These are phyloP conservation scores for Hymenoscyphus repandus DNA, from an alignment of 2,329 filamentous ascomycete species.

Conservation along the genomic window DNA sequence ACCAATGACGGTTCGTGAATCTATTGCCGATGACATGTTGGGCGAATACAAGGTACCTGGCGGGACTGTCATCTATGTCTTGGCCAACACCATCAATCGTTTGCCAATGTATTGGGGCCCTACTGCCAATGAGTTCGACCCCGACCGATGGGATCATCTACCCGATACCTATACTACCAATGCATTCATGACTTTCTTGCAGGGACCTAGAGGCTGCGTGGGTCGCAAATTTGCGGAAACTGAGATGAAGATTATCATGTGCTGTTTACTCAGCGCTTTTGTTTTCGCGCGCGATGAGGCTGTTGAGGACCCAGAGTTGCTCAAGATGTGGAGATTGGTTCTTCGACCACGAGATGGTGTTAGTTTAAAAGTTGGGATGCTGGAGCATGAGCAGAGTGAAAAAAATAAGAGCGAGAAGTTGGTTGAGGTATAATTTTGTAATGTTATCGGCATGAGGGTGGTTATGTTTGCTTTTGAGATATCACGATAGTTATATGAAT, in stretches of 20 bases:
- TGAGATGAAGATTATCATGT: conserved; percentile 33
- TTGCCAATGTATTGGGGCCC: conserved; percentile 37
- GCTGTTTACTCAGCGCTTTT: conserved; percentile 32
- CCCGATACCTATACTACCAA: conserved; percentile 35
- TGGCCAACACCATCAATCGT: conserved; percentile 39
- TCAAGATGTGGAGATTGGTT: conserved; percentile 45
- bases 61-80: conserved; percentile 39
- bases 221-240: conserved; percentile 34
- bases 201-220: conserved; percentile 32
- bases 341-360: conserved; percentile 40
- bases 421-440: neutral
- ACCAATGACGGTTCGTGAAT: conserved; percentile 41
- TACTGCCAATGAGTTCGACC: conserved; percentile 36
- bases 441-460: neutral
- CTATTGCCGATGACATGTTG: conserved; percentile 35
- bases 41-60: conserved; percentile 37
- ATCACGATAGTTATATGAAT: neutral
- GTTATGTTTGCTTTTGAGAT: neutral
- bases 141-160: conserved; percentile 38
- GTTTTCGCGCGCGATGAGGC: conserved; percentile 33
- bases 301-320: conserved; percentile 37
- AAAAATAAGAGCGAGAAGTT: neutral
- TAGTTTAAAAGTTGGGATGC: conserved; percentile 33
- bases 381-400: neutral
- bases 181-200: conserved; percentile 32